A percentile compares a stretch with the other conserved stretches of the same genome.
phyloP scores from a whole-genome alignment of 352 stramenopile species.

The Globisporangium nagaii region DNA sequence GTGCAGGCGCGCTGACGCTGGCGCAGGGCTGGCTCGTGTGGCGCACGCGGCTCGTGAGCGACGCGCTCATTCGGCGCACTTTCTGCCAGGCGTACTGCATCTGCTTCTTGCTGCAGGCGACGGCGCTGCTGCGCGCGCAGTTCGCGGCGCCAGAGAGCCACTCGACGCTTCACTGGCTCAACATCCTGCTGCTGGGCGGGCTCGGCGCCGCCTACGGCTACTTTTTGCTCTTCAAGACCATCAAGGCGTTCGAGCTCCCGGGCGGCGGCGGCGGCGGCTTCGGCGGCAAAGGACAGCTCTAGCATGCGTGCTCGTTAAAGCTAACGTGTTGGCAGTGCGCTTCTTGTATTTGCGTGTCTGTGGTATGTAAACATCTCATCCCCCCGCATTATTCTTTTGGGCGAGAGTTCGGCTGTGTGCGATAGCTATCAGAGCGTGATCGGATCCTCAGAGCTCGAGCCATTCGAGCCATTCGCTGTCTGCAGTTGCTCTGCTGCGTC shows the following conservation, averaged over 20 bases:
- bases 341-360: no score
- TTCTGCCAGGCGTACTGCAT: slow-evolving; percentile 88
- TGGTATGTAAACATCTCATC: background rate
- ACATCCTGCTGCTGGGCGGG: slow-evolving; percentile 63
- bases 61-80: slow-evolving; percentile 76
- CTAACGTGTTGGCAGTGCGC: no score
- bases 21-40: slow-evolving; percentile 84
- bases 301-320: no score
- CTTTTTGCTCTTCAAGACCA: slow-evolving; percentile 84
- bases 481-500: background rate
- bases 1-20: slow-evolving; percentile 63
- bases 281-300: slow-evolving; percentile 48
- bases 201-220: slow-evolving; percentile 75
- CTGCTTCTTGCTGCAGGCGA: slow-evolving; percentile 75
- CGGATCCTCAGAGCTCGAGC: background rate
- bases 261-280: slow-evolving; percentile 17
- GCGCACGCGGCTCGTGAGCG: slow-evolving; percentile 80
- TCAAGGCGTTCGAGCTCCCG: slow-evolving; percentile 84
- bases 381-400: no score
- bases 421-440: slow-evolving; percentile 9
- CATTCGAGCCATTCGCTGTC: background rate
- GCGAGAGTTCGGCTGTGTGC: no score
- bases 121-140: slow-evolving; percentile 70
- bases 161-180: slow-evolving; percentile 78
- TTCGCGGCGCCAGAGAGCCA: slow-evolving; percentile 67